phyloP scores from a whole-genome alignment of 2,329 filamentous ascomycete species.

The Aureobasidium uvarum region DNA sequence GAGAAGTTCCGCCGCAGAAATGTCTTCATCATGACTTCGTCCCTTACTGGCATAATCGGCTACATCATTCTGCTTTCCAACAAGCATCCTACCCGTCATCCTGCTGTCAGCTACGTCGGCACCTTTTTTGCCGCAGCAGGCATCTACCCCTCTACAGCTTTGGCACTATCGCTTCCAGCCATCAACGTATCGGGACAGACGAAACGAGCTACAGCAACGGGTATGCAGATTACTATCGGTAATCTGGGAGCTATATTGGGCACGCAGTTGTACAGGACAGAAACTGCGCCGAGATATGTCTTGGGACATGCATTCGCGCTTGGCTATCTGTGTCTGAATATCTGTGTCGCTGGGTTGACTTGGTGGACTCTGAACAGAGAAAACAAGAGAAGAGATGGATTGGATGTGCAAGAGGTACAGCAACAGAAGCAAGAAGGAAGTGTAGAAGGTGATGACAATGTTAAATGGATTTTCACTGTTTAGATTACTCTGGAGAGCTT shows the following conservation, averaged over 20 bases:
- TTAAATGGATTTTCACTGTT: constrained; percentile 60
- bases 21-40: constrained; percentile 58
- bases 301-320: constrained; percentile 67
- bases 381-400: constrained; percentile 54
- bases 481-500: constrained; percentile 19
- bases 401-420: constrained; percentile 45
- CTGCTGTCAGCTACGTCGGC: constrained; percentile 41
- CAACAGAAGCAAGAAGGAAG: constrained; percentile 41
- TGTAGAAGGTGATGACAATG: constrained; percentile 62
- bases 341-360: constrained; percentile 53
- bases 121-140: constrained; percentile 52
- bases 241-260: constrained; percentile 67
- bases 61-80: constrained; percentile 41
- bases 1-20: constrained; percentile 59
- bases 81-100: constrained; percentile 41
- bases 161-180: constrained; percentile 67
- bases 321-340: constrained; percentile 61
- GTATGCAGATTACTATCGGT: constrained; percentile 69
- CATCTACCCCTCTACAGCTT: constrained; percentile 64
- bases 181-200: constrained; percentile 71
- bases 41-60: constrained; percentile 39
- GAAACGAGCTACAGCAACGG: constrained; percentile 66
- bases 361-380: constrained; percentile 57
- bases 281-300: constrained; percentile 61
- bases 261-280: constrained; percentile 65